Base-by-base conservation (phyloP, 164 flowering plant genomes). In the Akebia trifoliata region DNA sequence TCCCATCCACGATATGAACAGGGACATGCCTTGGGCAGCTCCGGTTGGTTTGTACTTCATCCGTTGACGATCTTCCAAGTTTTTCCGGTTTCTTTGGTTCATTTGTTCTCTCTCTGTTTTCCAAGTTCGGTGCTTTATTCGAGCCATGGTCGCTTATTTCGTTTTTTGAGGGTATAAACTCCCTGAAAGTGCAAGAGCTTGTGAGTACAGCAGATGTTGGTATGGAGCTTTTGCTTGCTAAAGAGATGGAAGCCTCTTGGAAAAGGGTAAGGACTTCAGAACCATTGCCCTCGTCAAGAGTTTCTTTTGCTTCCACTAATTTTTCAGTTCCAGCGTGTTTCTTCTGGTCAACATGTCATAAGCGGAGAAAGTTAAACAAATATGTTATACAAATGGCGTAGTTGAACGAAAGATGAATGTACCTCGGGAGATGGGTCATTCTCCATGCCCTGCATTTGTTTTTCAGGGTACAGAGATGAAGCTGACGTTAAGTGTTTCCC, bases 11-110 rank as follows among this genome's bases (percentile, higher is more conserved):
- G 51, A 78, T 73, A 32, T 86, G 86, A 56, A 83, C 86, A 42
- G 88, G 79, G 8, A 82, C 80, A 69, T 83, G 83, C 57, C 84
- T 80, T 30, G 89, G 87, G 63, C 74, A 78, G 65, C 65, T 77
- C 56, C 76, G 83, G 49, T 70, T 42, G 30, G 67, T 55, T 59
- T 69, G 78, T 35, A 55, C 60, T 26, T 80, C 86, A 67, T 69
- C 69, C 35, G 48, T 43, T 38, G 67, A 67, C 21, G 63, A 49
- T 22, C 29, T 60, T 48, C 64, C 65, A 28, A 47, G 43, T n/a
- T 45, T 62, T 64, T 58, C 63, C 20, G 66, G 51, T 37, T 69
- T 59, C 51, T 47, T 61, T 21, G 14, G 15, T 21, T 67, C 73
- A 52, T 72, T 61, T 36, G 34, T 45, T 51, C 55, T 66, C 48